Percentiles rank a stretch among this genome's conserved stretches.
phyloP scores from a whole-genome alignment of 129 eudicot genomes.

The Oenanthe sinensis region DNA sequence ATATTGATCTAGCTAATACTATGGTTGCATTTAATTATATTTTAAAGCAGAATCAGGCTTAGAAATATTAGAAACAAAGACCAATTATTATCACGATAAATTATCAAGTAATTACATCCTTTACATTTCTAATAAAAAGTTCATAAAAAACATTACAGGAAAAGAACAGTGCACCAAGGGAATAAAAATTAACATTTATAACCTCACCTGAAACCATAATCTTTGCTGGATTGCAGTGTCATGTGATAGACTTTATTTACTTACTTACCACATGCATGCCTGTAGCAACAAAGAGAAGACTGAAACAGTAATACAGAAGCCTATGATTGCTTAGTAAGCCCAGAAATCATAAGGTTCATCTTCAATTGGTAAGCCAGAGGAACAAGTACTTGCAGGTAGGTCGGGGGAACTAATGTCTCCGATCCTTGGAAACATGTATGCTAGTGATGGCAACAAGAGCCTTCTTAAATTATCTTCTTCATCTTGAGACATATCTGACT shows the following conservation, averaged over 20 bases:
- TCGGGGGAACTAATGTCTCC: constrained; percentile 28
- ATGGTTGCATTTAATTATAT: background rate
- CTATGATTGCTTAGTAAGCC: constrained; percentile 45
- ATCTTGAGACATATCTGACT: constrained; percentile 53
- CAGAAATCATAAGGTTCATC: constrained; percentile 63
- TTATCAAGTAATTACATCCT: background rate
- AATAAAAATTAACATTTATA: background rate
- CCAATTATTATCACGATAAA: background rate
- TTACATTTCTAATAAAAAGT: background rate
- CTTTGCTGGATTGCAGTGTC: constrained; percentile 5
- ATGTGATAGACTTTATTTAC: constrained; percentile 8
- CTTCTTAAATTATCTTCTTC: constrained; percentile 48
- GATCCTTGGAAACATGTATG: constrained; percentile 31
- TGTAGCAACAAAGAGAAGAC: background rate
- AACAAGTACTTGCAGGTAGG: constrained; percentile 33
- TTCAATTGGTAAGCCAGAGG: constrained; percentile 49
- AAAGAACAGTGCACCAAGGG: background rate
- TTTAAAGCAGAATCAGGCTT: background rate
- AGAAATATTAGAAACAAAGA: background rate
- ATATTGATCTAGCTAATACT: background rate
- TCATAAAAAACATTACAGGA: background rate
- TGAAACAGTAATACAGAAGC: constrained; percentile 1
- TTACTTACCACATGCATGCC: background rate
- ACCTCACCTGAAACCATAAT: constrained; percentile 10
- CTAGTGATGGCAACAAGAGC: constrained; percentile 26